Conservation (phyloP, 768 basidiomycete genomes). For the Hydnum rufescens region DNA sequence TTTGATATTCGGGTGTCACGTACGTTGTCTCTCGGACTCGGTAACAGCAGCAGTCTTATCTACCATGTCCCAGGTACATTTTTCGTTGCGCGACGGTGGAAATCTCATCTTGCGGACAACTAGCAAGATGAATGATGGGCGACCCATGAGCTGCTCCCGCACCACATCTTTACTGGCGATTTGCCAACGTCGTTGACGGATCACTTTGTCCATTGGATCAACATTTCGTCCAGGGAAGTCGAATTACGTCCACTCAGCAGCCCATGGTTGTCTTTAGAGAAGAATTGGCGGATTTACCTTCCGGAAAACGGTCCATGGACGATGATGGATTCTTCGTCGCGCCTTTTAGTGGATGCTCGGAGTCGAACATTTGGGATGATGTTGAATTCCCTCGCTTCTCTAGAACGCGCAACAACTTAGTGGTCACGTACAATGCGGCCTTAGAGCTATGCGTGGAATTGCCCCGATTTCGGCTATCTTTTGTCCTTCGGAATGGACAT, state of each 20-base stretch:
- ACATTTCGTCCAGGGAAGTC: background rate
- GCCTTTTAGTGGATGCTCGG: background rate
- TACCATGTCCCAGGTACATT: background rate
- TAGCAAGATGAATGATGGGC: background rate
- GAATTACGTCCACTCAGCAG: background rate
- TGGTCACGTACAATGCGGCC: background rate
- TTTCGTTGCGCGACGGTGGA: background rate
- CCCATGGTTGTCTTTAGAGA: background rate
- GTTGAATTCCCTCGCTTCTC: background rate
- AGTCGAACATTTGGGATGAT: background rate
- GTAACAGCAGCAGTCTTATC: background rate
- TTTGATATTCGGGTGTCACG: too few species aligned
- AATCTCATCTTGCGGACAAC: background rate
- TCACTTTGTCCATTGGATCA: background rate
- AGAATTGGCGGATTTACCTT: background rate
- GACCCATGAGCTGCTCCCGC: background rate
- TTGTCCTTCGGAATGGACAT: constrained; percentile 6
- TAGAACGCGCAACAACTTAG: background rate
- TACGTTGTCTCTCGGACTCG: too few species aligned
- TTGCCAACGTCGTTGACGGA: background rate
- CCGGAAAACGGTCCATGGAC: background rate
- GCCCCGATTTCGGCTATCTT: constrained; percentile 24
- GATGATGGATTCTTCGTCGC: background rate
- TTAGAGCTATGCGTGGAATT: constrained; percentile 15
- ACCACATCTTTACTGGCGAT: background rate